Percentiles rank a stretch among this genome's conserved stretches.
These are phyloP conservation scores for Streptanthus diversifolius DNA, from an alignment of 345 rosid genomes.

Conservation along the genomic window DNA sequence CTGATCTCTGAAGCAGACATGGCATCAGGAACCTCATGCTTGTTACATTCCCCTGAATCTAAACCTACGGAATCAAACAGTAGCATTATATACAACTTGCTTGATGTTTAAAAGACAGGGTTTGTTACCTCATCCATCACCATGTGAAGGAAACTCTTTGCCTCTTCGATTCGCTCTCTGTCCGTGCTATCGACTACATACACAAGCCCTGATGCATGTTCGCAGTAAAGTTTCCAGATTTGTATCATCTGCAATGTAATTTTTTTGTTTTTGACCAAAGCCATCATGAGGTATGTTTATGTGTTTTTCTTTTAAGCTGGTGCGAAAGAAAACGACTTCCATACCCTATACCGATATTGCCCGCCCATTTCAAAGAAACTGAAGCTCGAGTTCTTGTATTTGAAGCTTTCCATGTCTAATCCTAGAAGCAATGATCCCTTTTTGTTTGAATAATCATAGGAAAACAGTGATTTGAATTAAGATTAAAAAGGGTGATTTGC, in stretches of 20 bases:
- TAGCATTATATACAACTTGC: neutral
- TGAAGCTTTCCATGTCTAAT: neutral
- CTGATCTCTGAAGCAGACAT: conserved; percentile 68
- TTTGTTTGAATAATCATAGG: neutral
- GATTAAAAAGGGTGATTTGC: neutral
- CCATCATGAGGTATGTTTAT: neutral
- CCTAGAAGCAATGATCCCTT: neutral
- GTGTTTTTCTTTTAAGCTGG: neutral
- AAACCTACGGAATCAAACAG: neutral
- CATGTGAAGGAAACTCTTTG: conserved; percentile 8
- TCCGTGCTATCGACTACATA: conserved; percentile 30
- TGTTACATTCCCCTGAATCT: conserved; percentile 36
- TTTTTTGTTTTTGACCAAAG: neutral
- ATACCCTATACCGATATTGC: conserved; percentile 2
- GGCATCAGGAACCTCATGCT: conserved; percentile 55
- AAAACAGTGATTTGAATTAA: neutral
- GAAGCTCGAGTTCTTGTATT: conserved; percentile 18
- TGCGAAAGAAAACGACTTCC: neutral
- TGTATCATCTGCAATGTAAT: neutral
- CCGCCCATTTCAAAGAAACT: conserved; percentile 17
- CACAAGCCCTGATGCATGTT: conserved; percentile 13
- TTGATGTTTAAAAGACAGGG: neutral
- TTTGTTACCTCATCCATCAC: conserved; percentile 26
- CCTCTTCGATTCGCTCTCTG: conserved; percentile 24
- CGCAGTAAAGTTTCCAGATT: neutral